Percentiles rank a stretch among this genome's conserved stretches.
These are phyloP conservation scores for Pseudogymnoascus sp. DNA, from an alignment of 2,329 filamentous ascomycete species.

Conservation along the genomic window DNA sequence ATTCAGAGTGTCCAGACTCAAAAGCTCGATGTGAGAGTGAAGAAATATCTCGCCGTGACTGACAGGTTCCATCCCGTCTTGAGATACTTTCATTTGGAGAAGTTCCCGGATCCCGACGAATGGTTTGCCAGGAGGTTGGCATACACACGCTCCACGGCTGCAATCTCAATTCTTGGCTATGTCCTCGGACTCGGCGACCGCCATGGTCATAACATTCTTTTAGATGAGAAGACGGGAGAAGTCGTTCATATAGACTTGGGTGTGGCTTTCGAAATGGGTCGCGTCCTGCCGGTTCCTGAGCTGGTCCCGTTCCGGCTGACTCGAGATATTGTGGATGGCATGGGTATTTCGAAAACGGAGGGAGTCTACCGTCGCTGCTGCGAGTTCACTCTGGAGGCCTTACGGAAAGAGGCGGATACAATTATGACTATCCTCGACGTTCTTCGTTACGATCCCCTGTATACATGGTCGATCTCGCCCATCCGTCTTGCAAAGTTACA, in stretches of 20 bases:
- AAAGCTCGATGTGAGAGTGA: constrained; percentile 62
- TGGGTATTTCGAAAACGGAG: constrained; percentile 92
- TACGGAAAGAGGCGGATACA: constrained; percentile 90
- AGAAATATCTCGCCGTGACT: constrained; percentile 69
- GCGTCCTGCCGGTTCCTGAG: constrained; percentile 91
- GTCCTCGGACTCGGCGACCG: constrained; percentile 88
- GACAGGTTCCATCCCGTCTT: constrained; percentile 86
- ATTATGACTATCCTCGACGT: constrained; percentile 99
- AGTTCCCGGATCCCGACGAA: constrained; percentile 86
- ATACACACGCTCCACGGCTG: constrained; percentile 88
- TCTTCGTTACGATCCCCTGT: constrained; percentile 92
- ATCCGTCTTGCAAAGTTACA: constrained; percentile 58
- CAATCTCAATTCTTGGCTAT: constrained; percentile 90
- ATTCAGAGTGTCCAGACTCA: constrained; percentile 68
- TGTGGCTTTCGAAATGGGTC: constrained; percentile 92
- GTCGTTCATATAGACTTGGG: constrained; percentile 96
- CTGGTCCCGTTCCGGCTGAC: constrained; percentile 93
- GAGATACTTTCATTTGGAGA: constrained; percentile 95
- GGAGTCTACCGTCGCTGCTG: constrained; percentile 97
- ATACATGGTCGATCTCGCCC: constrained; percentile 86
- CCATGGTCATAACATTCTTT: constrained; percentile 92
- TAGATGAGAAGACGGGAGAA: constrained; percentile 84
- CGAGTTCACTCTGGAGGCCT: constrained; percentile 90
- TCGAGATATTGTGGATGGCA: constrained; percentile 89
- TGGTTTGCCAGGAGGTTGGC: constrained; percentile 88